Percentiles rank a stretch among this genome's conserved stretches.
phyloP scores from a whole-genome alignment of 768 basidiomycete genomes.

The Pisolithus sp. region DNA sequence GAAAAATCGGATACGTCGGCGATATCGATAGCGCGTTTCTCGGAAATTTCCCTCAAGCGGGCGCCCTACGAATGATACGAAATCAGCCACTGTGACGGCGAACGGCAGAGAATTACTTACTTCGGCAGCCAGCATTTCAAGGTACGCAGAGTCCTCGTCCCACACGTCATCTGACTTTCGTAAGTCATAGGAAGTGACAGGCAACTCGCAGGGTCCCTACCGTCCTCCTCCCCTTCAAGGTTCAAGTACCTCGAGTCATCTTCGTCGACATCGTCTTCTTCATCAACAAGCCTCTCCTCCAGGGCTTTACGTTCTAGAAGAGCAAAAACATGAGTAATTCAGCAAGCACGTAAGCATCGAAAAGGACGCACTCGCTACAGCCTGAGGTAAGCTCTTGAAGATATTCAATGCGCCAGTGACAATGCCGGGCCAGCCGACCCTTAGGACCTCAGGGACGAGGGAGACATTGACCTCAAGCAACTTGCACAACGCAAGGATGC shows the following conservation, averaged over 20 bases:
- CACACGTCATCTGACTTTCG: slow-evolving; percentile 67
- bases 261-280: slow-evolving; percentile 39
- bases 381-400: slow-evolving; percentile 74
- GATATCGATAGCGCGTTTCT: slow-evolving; percentile 26
- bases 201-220: slow-evolving; percentile 22
- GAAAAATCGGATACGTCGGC: slow-evolving; percentile 34
- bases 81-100: not conserved
- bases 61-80: slow-evolving; percentile 44
- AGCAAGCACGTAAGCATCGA: not conserved
- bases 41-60: slow-evolving; percentile 60
- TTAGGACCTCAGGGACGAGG: slow-evolving; percentile 50
- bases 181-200: not conserved
- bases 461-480: slow-evolving; percentile 64
- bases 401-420: slow-evolving; percentile 64
- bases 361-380: slow-evolving; percentile 56
- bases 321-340: not conserved
- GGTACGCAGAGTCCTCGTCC: slow-evolving; percentile 85
- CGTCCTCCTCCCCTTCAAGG: slow-evolving; percentile 59
- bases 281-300: slow-evolving; percentile 42
- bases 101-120: slow-evolving; percentile 30
- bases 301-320: slow-evolving; percentile 52
- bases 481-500: slow-evolving; percentile 67
- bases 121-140: slow-evolving; percentile 81
- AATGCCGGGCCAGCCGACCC: slow-evolving; percentile 71
- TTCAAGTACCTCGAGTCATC: slow-evolving; percentile 51